Conservation (phyloP, 2,329 filamentous ascomycete species). For the Penicillium sp. region DNA sequence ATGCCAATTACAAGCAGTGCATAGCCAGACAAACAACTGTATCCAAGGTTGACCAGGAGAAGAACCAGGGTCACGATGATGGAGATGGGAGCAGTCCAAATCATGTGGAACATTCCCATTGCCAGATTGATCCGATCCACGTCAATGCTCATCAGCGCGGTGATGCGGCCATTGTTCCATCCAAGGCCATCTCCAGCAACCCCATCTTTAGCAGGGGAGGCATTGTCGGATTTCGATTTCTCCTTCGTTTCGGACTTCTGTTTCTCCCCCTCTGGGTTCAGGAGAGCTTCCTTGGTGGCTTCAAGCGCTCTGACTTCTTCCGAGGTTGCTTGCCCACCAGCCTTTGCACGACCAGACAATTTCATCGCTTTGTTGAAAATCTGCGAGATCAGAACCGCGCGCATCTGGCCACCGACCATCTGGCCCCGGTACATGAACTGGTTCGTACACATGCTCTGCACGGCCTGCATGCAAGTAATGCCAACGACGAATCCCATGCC, state of each 20-base stretch:
- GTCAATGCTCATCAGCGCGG: constrained; percentile 93
- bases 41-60: constrained; percentile 82
- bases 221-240: constrained; percentile 36
- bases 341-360: constrained; percentile 82
- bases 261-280: constrained; percentile 38
- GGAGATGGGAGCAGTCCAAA: constrained; percentile 82
- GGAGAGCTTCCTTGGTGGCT: constrained; percentile 43
- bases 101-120: constrained; percentile 83
- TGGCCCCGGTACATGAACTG: constrained; percentile 94
- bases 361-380: constrained; percentile 94
- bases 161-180: constrained; percentile 89
- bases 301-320: constrained; percentile 50
- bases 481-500: constrained; percentile 84
- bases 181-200: constrained; percentile 72
- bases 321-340: constrained; percentile 66
- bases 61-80: constrained; percentile 78
- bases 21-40: constrained; percentile 87
- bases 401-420: constrained; percentile 81
- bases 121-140: constrained; percentile 91
- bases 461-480: constrained; percentile 80
- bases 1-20: constrained; percentile 77
- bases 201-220: constrained; percentile 43
- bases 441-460: constrained; percentile 78
- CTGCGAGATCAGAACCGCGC: constrained; percentile 78
- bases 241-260: constrained; percentile 31